Percentiles rank a stretch among this genome's conserved stretches.
Conservation (phyloP, 306 rosid genomes). For the Ormosia emarginata region DNA sequence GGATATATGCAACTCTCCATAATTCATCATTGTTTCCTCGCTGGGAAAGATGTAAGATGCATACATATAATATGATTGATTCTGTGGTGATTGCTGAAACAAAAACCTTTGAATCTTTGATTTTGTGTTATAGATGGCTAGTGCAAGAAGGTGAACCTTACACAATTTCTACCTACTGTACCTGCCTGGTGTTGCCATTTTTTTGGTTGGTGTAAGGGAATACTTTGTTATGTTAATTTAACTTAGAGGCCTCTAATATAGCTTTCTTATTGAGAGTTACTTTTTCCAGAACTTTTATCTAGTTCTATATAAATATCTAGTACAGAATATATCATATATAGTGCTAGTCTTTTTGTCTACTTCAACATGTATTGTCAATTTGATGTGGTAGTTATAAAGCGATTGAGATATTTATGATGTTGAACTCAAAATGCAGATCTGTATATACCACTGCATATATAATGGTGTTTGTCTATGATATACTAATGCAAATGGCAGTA, state of each 20-base stretch:
- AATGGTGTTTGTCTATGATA: too few relatives aligned
- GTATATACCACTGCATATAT: too few relatives aligned
- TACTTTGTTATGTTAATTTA: not conserved
- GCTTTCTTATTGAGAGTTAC: not conserved
- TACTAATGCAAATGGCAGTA: too few relatives aligned
- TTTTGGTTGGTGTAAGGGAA: not conserved
- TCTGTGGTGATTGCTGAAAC: not conserved
- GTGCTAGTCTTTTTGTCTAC: not conserved
- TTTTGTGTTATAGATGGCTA: not conserved
- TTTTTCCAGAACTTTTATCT: not conserved
- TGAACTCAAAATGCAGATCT: slow-evolving; percentile 49
- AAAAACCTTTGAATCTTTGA: not conserved
- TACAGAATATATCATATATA: not conserved
- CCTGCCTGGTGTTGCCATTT: not conserved
- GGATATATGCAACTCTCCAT: not conserved
- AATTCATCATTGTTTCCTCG: not conserved
- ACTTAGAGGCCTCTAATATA: not conserved
- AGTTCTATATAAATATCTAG: not conserved
- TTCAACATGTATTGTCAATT: not conserved
- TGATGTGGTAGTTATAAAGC: not conserved
- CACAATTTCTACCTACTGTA: not conserved
- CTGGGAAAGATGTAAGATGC: not conserved
- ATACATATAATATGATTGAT: not conserved
- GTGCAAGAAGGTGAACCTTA: too few relatives aligned
- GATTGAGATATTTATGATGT: slow-evolving; percentile 10